Conservation (phyloP, 2,329 filamentous ascomycete genomes). For the Pyricularia sp. region DNA sequence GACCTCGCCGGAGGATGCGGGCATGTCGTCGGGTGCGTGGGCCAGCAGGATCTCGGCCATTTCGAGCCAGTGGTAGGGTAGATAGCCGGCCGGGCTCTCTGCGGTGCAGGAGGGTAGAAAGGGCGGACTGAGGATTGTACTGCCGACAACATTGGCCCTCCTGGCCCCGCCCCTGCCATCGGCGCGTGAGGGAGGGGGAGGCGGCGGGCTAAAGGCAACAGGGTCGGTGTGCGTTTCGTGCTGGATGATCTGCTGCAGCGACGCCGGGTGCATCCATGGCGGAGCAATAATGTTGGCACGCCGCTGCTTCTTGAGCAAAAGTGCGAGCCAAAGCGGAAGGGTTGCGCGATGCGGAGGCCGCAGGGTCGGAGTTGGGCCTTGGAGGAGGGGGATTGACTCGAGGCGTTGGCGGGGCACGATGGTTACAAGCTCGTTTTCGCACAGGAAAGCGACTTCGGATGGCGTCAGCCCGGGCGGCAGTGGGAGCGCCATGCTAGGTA, state of each 20-base stretch:
- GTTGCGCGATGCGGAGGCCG: constrained; percentile 71
- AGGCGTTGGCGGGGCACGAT: constrained; percentile 86
- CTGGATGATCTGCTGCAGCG: constrained; percentile 68
- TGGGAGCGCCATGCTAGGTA: constrained; percentile 37
- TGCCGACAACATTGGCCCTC: constrained; percentile 20
- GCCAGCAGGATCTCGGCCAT: constrained; percentile 79
- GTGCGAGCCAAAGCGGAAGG: constrained; percentile 86
- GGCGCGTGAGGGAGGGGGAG: constrained; percentile 49
- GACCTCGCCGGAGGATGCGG: constrained; percentile 58
- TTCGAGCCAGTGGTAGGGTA: constrained; percentile 96
- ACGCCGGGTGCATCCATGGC: constrained; percentile 72
- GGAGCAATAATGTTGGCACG: constrained; percentile 90
- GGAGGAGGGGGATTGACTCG: constrained; percentile 74
- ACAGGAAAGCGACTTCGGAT: constrained; percentile 87
- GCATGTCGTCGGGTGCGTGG: constrained; percentile 75
- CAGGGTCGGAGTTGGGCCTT: constrained; percentile 65
- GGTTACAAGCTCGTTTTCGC: constrained; percentile 95
- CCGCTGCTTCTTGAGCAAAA: constrained; percentile 88
- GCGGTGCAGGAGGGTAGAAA: constrained; percentile 71
- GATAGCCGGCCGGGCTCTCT: constrained; percentile 53
- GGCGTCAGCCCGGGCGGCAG: constrained; percentile 57
- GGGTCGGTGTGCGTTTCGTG: constrained; percentile 65
- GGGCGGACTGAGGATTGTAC: constrained; percentile 50
- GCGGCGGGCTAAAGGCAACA: constrained; percentile 68
- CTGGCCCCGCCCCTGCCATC: constrained; percentile 34